Evolutionary conservation across 2,329 filamentous ascomycete species (phyloP), one percentile per base, ranked within the genome.

Genomic region (Ophiostoma quercus): DNA sequence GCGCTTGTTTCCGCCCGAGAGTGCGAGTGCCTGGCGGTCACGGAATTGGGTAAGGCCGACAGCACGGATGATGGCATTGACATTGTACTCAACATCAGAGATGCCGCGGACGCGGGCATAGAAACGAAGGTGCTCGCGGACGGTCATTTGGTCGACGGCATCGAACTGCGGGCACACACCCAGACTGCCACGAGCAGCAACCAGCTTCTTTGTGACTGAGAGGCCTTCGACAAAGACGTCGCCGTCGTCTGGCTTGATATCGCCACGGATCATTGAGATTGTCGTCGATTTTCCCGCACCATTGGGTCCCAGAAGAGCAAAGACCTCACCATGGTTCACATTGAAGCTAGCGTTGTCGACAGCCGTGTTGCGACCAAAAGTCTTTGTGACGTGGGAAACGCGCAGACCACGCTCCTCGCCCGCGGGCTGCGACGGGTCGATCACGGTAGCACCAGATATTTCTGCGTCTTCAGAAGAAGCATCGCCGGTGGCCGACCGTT

Each of bases 111-210:
- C 88, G 67, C 89, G 87, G 5, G 94, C 94, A 77, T 97, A 98
- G 80, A 97, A 97, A 67, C 85, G 82, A 2, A 98, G 84, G 75
- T 97, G 94, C 77, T 98, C 93, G 1, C 87, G 81, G 0, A 96
- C 92, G 0, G 93, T 96, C 92, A 97, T 94, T 68, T 89, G 85
- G 78, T 97, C 94, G 81, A 96, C 90, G 9, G 94, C 94, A 76
- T 93, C 90, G 74, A 91, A 90, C 78, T 93, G 94, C 0, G 94
- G 94, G 75, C 94, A 97, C 0, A 97, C 94, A n/a, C 94, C 94
- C 0, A 97, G 85, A 74, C 92, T 87, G 1, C 86, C 83, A 67
- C 94, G 87, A 2, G 93, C 94, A 1, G 85, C 84, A 0, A 91
- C 88, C 14, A 92, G 87, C 72, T 90, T 85, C 68, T 84, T 85